A percentile compares a stretch with the other conserved stretches of the same genome.
Conservation (phyloP, 2,329 filamentous ascomycete species). For the Cordyceps militaris region DNA sequence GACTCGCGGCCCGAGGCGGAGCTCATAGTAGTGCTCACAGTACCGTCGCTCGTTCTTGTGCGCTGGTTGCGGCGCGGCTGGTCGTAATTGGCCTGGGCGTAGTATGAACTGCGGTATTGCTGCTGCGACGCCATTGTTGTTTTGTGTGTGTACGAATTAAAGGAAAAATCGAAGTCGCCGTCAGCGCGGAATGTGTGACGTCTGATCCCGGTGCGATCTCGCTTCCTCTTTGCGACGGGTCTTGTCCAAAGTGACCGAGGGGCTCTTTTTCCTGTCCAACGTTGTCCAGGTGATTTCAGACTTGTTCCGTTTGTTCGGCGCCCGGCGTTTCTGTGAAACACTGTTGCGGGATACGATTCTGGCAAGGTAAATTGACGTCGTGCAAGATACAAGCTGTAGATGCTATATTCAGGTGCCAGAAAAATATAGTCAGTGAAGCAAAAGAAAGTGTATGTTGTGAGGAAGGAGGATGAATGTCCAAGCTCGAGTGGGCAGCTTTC, state of each 20-base stretch:
- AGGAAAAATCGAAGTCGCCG: neutral
- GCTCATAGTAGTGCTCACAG: slow-evolving; percentile 78
- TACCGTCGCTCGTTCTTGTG: slow-evolving; percentile 76
- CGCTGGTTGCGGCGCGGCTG: slow-evolving; percentile 41
- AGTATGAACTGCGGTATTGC: slow-evolving; percentile 49
- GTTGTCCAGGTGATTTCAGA: slow-evolving; percentile 10
- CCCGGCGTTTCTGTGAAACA: neutral
- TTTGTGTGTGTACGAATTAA: neutral
- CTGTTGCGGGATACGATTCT: neutral
- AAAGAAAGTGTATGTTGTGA: slow-evolving; percentile 9
- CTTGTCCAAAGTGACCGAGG: neutral
- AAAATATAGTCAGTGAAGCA: slow-evolving; percentile 2
- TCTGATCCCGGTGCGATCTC: neutral
- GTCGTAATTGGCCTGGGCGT: slow-evolving; percentile 33
- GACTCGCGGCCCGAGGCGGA: slow-evolving; percentile 69
- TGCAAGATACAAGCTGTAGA: neutral
- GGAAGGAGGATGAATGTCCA: slow-evolving; percentile 15
- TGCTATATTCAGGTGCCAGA: slow-evolving; percentile 1
- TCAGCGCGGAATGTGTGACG: neutral
- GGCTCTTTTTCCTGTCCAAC: neutral
- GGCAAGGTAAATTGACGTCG: neutral
- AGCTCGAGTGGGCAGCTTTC: slow-evolving; percentile 4
- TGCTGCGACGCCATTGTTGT: slow-evolving; percentile 44
- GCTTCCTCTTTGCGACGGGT: neutral
- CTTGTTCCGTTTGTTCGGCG: neutral